Evolutionary conservation across 805 yeast genomes (phyloP).

Genomic region (Saccharomyces paradoxus): DNA sequence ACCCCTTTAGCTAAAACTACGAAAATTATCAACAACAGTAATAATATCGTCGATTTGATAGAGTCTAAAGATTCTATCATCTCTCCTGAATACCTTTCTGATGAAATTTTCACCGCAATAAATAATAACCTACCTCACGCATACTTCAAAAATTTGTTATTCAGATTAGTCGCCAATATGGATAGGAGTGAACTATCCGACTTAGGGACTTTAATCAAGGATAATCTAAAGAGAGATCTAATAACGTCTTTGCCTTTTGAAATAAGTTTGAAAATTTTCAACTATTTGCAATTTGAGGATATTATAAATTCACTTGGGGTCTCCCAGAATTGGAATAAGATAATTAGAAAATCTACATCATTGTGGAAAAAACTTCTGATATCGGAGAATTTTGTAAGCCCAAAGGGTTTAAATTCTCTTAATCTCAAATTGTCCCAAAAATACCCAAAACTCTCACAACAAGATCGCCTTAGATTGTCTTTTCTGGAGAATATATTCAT

Average conservation of each 20-base stretch:
- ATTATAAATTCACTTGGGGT: slow-evolving; percentile 57
- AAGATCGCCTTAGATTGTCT: slow-evolving; percentile 6
- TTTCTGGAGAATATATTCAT: slow-evolving; percentile 46
- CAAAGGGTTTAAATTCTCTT: slow-evolving; percentile 28
- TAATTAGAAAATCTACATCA: slow-evolving; percentile 50
- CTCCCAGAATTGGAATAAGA: slow-evolving; percentile 57
- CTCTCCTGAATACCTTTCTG: slow-evolving; percentile 1
- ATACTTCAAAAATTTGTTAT: slow-evolving; percentile 20
- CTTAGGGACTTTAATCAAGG: slow-evolving; percentile 23
- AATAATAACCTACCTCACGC: slow-evolving; percentile 9
- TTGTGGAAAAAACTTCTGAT: slow-evolving; percentile 66
- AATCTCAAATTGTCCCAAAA: slow-evolving; percentile 7
- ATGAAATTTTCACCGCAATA: slow-evolving; percentile 13
- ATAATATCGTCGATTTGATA: slow-evolving; percentile 1
- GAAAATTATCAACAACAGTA: not conserved
- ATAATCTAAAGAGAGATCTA: slow-evolving; percentile 60
- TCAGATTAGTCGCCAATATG: slow-evolving; percentile 21
- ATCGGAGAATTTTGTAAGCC: slow-evolving; percentile 56
- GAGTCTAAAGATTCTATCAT: not conserved
- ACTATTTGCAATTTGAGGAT: slow-evolving; percentile 54
- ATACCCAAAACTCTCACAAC: slow-evolving; percentile 20
- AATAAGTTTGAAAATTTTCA: slow-evolving; percentile 55
- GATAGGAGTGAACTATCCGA: slow-evolving; percentile 27
- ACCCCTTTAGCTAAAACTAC: slow-evolving; percentile 5
- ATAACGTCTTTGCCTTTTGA: slow-evolving; percentile 67